phyloP scores from a whole-genome alignment of 2,329 filamentous ascomycete species.

The Ceratocystis variospora region DNA sequence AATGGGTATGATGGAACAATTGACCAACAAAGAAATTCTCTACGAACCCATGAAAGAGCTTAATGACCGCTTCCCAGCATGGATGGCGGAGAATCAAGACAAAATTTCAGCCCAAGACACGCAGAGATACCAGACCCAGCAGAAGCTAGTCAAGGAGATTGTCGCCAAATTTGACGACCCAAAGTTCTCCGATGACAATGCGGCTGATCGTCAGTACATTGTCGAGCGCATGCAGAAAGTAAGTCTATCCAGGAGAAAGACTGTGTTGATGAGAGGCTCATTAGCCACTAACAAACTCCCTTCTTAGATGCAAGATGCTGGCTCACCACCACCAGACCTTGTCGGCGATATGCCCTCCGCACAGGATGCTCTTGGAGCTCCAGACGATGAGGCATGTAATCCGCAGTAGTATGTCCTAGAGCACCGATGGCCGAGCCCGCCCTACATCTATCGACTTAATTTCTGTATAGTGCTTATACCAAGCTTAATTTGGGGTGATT shows the following conservation, averaged over 20 bases:
- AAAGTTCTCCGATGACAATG: constrained; percentile 68
- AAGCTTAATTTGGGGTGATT: neutral
- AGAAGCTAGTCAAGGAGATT: constrained; percentile 68
- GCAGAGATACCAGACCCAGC: constrained; percentile 68
- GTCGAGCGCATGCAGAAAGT: constrained; percentile 98
- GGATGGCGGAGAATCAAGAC: constrained; percentile 65
- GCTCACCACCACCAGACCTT: constrained; percentile 77
- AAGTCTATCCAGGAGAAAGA: constrained; percentile 23
- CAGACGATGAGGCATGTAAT: constrained; percentile 46
- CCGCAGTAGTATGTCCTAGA: constrained; percentile 37
- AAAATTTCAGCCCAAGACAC: constrained; percentile 57
- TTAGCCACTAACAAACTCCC: neutral
- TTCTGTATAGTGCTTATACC: neutral
- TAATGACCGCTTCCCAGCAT: constrained; percentile 77
- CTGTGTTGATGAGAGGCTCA: too few relatives aligned
- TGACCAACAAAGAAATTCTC: constrained; percentile 94
- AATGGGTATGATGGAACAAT: constrained; percentile 95
- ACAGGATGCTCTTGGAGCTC: constrained; percentile 52
- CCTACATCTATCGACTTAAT: neutral
- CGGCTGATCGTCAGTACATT: constrained; percentile 75
- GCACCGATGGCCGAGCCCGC: neutral
- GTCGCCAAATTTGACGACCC: constrained; percentile 74
- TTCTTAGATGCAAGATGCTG: constrained; percentile 87
- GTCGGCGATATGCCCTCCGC: constrained; percentile 80
- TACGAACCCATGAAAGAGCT: constrained; percentile 99